Evolutionary conservation across 129 eudicot genomes (phyloP), one percentile per base, ranked within the genome.

Genomic region (Flaveria brownii): DNA sequence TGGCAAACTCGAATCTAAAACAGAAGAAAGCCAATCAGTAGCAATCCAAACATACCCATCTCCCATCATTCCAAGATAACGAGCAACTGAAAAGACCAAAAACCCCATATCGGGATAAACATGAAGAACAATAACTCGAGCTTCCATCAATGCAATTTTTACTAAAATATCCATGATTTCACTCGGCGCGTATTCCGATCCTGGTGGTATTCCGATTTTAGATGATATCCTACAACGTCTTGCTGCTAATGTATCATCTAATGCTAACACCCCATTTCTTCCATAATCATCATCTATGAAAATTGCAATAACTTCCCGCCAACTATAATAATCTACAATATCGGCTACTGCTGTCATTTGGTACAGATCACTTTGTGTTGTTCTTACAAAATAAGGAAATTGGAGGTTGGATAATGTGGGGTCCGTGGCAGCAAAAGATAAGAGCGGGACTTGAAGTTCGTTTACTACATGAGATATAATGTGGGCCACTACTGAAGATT

Each of bases 11-110:
- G 98, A 80, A 71, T 93, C 98, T 28, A 90, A 72, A 66, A 75
- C 77, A 51, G 98, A 86, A 9, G 92, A 77, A 72, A 93, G 97
- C 98, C 98, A 93, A 79, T 93, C 98, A 0, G 98, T 93, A 12
- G 92, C 88, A 62, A 93, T 88, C 98, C 98, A 93, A 54, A 82
- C 98, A 71, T 90, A 93, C 42, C 98, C 98, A 20, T 87, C 93
- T 71, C 78, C 89, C 89, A 88, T 88, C 98, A 93, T 93, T 50
- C 97, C 93, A 59, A 93, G 92, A 84, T 85, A 87, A 9, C 81
- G 85, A 7, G 96, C 96, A 45, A 87, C 93, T 17, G 90, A 73
- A 26, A 90, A 90, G 0, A 93, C 83, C 84, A 78, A 82, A 56
- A 78, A 86, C 3, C 98, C 98, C 23, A 77, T 64, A 11, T 76